Percentiles rank a stretch among this genome's conserved stretches.
Conservation (phyloP, 2,329 filamentous ascomycete species). For the Falciphora oryzae region DNA sequence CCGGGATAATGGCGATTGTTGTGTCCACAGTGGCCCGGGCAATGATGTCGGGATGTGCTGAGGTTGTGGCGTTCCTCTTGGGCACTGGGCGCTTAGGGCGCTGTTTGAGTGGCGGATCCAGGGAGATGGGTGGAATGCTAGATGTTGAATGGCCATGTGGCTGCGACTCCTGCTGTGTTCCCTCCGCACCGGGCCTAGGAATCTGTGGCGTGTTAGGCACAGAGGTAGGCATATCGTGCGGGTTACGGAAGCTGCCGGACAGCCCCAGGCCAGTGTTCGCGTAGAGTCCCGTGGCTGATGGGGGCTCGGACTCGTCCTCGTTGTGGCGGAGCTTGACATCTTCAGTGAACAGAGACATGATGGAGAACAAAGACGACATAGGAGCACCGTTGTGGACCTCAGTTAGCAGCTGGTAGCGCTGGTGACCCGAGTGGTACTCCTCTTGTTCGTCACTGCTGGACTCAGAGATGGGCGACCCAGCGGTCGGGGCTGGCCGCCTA, state of each 20-base stretch:
- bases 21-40: constrained; percentile 95
- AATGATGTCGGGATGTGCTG: constrained; percentile 93
- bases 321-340: constrained; percentile 75
- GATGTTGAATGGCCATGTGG: constrained; percentile 25
- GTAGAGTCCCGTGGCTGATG: constrained; percentile 22
- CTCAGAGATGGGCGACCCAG: constrained; percentile 18
- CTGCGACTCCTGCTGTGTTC: background rate
- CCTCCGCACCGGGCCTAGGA: constrained; percentile 20
- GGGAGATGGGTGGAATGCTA: constrained; percentile 67
- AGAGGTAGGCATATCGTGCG: constrained; percentile 28
- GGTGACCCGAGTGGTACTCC: constrained; percentile 51
- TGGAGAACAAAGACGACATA: constrained; percentile 97
- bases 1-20: constrained; percentile 96
- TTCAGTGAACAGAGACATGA: constrained; percentile 94
- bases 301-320: constrained; percentile 48
- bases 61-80: constrained; percentile 53
- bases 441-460: constrained; percentile 65
- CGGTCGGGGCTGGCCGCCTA: constrained; percentile 34
- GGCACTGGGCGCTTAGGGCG: constrained; percentile 32
- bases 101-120: constrained; percentile 43
- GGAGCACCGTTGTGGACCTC: constrained; percentile 97
- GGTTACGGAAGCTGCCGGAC: constrained; percentile 24
- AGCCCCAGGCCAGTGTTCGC: constrained; percentile 23
- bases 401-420: constrained; percentile 90
- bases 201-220: constrained; percentile 35